Conservation (phyloP, 1,284 basidiomycete genomes). For the Austroboletus olivaceoglutinosus region DNA sequence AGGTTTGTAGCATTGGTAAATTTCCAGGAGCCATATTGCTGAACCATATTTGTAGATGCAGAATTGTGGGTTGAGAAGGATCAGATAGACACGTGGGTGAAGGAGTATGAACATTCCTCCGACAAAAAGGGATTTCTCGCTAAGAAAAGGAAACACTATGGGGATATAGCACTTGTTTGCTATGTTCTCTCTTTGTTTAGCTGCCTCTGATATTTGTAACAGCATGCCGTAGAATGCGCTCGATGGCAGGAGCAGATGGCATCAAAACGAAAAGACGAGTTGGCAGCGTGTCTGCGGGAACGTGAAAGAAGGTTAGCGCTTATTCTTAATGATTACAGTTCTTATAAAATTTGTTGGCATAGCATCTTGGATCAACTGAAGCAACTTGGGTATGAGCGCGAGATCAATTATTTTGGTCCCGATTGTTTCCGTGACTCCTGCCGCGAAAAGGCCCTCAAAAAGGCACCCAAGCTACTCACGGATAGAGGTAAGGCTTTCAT, state of each 20-base stretch:
- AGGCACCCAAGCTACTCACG: slow-evolving; percentile 1
- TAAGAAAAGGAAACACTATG: background rate
- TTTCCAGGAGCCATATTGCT: background rate
- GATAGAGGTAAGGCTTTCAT: slow-evolving; percentile 4
- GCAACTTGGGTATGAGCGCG: slow-evolving; percentile 7
- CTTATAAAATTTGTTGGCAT: background rate
- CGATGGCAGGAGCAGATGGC: background rate
- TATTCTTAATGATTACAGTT: background rate
- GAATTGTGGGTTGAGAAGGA: background rate
- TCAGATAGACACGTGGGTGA: background rate
- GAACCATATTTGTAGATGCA: background rate
- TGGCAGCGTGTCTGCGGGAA: background rate
- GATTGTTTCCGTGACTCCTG: background rate
- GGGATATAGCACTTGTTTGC: background rate
- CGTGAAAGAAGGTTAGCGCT: slow-evolving; percentile 1
- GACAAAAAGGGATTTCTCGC: background rate
- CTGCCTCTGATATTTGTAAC: background rate
- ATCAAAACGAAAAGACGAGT: background rate
- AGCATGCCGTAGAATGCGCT: background rate
- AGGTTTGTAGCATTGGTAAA: background rate
- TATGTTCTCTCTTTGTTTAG: background rate
- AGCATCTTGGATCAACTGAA: slow-evolving; percentile 12
- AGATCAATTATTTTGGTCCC: slow-evolving; percentile 1
- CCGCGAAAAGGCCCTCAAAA: background rate
- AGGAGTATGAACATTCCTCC: background rate